phyloP scores from a whole-genome alignment of 441 rosid species.

The Pelargonium citronellum region DNA sequence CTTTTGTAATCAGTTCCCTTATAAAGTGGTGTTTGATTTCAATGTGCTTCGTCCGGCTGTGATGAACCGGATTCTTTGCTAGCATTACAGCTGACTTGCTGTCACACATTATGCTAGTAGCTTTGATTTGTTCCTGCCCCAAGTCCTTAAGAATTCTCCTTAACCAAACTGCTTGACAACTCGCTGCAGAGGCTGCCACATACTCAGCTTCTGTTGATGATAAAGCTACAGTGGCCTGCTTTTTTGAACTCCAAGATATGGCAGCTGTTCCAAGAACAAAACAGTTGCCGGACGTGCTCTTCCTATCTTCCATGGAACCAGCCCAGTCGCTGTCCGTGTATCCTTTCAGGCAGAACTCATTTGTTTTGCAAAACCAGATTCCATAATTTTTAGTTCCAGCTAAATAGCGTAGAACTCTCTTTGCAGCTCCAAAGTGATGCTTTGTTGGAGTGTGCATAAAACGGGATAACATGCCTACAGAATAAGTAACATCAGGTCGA shows the following conservation, averaged over 20 bases:
- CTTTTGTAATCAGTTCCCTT: neutral
- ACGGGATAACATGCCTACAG: too few species aligned
- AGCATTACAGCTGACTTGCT: neutral
- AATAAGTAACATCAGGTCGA: too few species aligned
- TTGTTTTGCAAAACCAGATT: too few species aligned
- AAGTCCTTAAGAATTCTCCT: neutral
- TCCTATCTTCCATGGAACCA: too few species aligned
- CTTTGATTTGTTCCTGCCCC: neutral
- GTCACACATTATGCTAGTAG: neutral
- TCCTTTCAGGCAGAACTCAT: too few species aligned
- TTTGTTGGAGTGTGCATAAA: too few species aligned
- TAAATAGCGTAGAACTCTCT: too few species aligned
- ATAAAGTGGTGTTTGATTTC: neutral
- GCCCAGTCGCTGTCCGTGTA: too few species aligned
- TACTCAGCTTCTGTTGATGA: slow-evolving; percentile 10
- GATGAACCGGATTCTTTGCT: neutral
- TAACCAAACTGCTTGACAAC: slow-evolving; percentile 6
- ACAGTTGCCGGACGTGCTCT: too few species aligned
- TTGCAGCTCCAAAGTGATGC: too few species aligned
- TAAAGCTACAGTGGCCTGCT: neutral
- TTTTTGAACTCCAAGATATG: neutral
- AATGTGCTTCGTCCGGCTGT: slow-evolving; percentile 9
- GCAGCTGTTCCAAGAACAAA: too few species aligned
- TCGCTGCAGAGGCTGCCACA: neutral
- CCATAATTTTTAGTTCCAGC: too few species aligned